These are phyloP conservation scores for Stephanodiscus minutulus DNA, from an alignment of 108 stramenopile genomes.

Conservation along the genomic window DNA sequence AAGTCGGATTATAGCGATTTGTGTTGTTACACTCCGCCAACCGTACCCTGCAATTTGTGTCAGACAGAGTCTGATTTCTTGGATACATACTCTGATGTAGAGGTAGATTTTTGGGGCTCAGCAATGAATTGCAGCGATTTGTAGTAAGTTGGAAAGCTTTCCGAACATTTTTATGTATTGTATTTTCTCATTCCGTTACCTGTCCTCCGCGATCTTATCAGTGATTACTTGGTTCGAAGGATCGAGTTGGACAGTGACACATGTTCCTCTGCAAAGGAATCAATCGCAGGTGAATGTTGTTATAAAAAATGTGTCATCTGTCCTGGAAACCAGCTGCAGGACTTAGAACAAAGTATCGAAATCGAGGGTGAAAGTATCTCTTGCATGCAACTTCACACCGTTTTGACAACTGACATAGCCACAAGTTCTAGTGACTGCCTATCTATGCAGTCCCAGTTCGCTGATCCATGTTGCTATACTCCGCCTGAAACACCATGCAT, in stretches of 20 bases:
- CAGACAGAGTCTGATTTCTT: constrained; percentile 44
- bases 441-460: constrained; percentile 36
- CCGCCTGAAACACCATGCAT: constrained; percentile 37
- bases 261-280: constrained; percentile 40
- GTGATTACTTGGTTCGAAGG: constrained; percentile 37
- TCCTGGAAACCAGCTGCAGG: constrained; percentile 32
- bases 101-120: constrained; percentile 47
- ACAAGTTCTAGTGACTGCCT: constrained; percentile 21
- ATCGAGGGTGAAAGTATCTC: constrained; percentile 46
- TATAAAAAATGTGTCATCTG: constrained; percentile 52
- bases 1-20: constrained; percentile 31
- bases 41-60: constrained; percentile 43
- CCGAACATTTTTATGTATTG: background rate
- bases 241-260: constrained; percentile 44
- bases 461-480: constrained; percentile 44
- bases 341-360: constrained; percentile 28
- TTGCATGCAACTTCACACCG: constrained; percentile 43
- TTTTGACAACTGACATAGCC: constrained; percentile 33
- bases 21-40: constrained; percentile 51
- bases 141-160: constrained; percentile 17
- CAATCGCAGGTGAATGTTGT: constrained; percentile 37
- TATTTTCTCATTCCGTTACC: background rate
- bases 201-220: background rate
- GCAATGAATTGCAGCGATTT: constrained; percentile 45
- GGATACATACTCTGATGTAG: constrained; percentile 43